phyloP scores from a whole-genome alignment of 306 rosid species.

The Astragalus glycyphyllos region DNA sequence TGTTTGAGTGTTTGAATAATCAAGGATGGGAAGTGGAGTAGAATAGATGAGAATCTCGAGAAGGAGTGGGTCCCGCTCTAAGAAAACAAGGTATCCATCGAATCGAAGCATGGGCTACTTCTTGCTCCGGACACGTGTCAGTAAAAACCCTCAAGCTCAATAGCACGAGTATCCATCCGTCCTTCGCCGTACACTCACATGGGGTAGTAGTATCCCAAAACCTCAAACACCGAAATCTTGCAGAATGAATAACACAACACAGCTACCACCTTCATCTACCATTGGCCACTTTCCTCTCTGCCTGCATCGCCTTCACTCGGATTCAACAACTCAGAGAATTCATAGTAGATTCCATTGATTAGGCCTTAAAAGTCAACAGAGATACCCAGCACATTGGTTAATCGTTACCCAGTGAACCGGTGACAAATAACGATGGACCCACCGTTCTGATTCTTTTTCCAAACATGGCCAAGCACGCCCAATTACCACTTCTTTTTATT shows the following conservation, averaged over 20 bases:
- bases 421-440: neutral
- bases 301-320: too few relatives aligned
- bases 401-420: neutral
- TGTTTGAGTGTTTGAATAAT: too few relatives aligned
- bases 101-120: neutral
- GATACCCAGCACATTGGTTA: neutral
- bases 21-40: too few relatives aligned
- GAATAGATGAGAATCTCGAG: constrained; percentile 31
- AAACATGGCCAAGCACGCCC: neutral
- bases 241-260: neutral
- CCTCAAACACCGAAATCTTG: neutral
- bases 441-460: neutral
- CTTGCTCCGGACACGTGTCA: constrained; percentile 15
- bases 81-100: neutral
- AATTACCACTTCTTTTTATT: neutral
- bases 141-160: neutral
- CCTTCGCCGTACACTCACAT: constrained; percentile 38
- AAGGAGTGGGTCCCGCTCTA: neutral
- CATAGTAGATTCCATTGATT: too few relatives aligned
- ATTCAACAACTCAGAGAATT: too few relatives aligned
- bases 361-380: neutral
- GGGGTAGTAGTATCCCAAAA: neutral
- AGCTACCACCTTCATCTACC: constrained; percentile 10
- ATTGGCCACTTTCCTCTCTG: neutral
- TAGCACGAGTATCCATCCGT: neutral